A percentile compares a stretch with the other conserved stretches of the same genome.
Evolutionary conservation across 352 stramenopile genomes (phyloP).

Genomic region (Globisporangium cylindrosporum): DNA sequence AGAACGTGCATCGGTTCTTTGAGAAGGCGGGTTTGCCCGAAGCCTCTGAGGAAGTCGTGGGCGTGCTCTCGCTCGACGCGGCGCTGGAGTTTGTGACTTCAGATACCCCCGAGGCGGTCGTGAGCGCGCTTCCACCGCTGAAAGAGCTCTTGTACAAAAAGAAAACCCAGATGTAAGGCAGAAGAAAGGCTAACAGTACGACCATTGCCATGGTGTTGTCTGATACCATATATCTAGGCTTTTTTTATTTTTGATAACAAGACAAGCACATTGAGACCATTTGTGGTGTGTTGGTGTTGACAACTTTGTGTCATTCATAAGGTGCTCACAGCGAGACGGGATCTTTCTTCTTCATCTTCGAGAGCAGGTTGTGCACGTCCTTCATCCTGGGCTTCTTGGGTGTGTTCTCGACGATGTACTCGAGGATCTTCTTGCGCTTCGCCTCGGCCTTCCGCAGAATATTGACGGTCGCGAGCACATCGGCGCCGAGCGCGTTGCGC

Average conservation of each 20-base stretch:
- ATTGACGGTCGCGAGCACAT: constrained; percentile 30
- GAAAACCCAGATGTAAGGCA: constrained; percentile 13
- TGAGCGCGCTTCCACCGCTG: constrained; percentile 29
- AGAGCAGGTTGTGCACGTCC: constrained; percentile 37
- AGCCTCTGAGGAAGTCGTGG: constrained; percentile 32
- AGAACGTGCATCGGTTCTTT: constrained; percentile 81
- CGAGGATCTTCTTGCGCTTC: constrained; percentile 31
- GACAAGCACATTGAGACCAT: background rate
- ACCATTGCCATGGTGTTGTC: background rate
- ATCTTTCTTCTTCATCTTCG: constrained; percentile 19
- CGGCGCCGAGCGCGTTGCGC: constrained; percentile 26
- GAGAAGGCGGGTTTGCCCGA: constrained; percentile 35
- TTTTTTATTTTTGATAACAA: background rate
- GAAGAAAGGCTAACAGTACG: background rate
- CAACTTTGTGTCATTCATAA: too few species aligned
- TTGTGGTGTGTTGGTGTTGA: background rate
- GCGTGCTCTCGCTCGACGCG: constrained; percentile 38
- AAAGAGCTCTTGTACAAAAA: constrained; percentile 28
- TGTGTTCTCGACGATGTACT: constrained; percentile 36
- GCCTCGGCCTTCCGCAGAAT: constrained; percentile 28
- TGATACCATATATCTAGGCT: background rate
- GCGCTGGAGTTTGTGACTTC: constrained; percentile 43
- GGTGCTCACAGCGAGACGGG: background rate
- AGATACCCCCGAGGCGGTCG: constrained; percentile 25
- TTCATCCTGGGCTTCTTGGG: constrained; percentile 29